A percentile compares a stretch with the other conserved stretches of the same genome.
These are phyloP conservation scores for Vitis vinifera DNA, from an alignment of 164 flowering plant species.

Conservation along the genomic window DNA sequence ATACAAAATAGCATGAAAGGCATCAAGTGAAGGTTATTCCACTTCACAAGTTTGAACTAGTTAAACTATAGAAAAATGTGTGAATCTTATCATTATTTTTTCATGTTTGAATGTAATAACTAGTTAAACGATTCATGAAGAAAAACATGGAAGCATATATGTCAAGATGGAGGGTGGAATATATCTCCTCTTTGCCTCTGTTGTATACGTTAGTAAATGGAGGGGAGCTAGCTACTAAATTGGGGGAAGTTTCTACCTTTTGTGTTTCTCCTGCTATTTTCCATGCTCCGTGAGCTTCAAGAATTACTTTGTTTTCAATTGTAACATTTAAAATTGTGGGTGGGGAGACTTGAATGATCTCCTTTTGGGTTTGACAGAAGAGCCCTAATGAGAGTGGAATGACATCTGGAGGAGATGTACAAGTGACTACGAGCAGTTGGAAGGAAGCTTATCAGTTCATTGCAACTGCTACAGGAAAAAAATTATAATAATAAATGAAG, in stretches of 20 bases:
- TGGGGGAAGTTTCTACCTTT: background rate
- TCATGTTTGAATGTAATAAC: background rate
- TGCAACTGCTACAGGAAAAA: too few relatives aligned
- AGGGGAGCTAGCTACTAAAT: background rate
- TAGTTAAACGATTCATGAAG: background rate
- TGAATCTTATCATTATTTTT: background rate
- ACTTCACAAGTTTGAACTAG: background rate
- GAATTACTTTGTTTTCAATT: too few relatives aligned
- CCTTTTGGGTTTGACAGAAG: too few relatives aligned
- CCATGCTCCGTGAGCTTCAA: too few relatives aligned
- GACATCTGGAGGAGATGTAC: too few relatives aligned
- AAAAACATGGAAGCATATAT: background rate
- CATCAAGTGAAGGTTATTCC: background rate
- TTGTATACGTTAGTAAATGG: background rate
- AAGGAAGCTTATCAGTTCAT: too few relatives aligned
- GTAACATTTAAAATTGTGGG: too few relatives aligned
- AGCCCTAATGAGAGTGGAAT: too few relatives aligned
- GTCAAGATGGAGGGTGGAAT: background rate
- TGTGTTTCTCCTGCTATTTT: too few relatives aligned
- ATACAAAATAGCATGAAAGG: slow-evolving; percentile 1
- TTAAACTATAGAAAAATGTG: background rate
- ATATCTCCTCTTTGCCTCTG: background rate
- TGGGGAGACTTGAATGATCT: too few relatives aligned
- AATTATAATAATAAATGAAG: too few relatives aligned
- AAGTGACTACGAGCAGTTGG: too few relatives aligned